Percentiles rank a stretch among this genome's conserved stretches.
These are phyloP conservation scores for Sphaerostilbella broomeana DNA, from an alignment of 2,329 filamentous ascomycete species.

Conservation along the genomic window DNA sequence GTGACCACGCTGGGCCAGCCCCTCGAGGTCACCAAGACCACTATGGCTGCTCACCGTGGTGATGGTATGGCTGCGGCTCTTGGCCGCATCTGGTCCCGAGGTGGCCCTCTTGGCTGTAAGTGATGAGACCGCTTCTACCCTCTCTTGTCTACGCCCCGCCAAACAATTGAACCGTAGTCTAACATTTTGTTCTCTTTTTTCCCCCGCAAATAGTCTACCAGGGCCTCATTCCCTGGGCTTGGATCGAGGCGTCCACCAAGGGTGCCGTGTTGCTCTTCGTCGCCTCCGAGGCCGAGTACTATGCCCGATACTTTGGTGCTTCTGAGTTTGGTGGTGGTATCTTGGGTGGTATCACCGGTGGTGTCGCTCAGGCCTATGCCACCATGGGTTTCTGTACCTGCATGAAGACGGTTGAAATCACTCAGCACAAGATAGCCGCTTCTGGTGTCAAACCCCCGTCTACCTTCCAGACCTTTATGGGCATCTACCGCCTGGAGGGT, in stretches of 20 bases:
- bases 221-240: slow-evolving; percentile 98
- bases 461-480: slow-evolving; percentile 93
- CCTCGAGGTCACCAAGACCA: slow-evolving; percentile 98
- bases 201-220: slow-evolving; percentile 75
- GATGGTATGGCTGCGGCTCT: slow-evolving; percentile 81
- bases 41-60: slow-evolving; percentile 93
- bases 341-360: slow-evolving; percentile 82
- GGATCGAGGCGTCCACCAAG: slow-evolving; percentile 99
- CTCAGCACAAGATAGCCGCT: slow-evolving; percentile 89
- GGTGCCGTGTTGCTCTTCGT: slow-evolving; percentile 98
- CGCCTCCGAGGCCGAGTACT: slow-evolving; percentile 95
- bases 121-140: slow-evolving; percentile 20
- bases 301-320: slow-evolving; percentile 76
- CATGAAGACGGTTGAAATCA: slow-evolving; percentile 99
- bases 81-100: slow-evolving; percentile 83
- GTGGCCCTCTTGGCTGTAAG: slow-evolving; percentile 91
- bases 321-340: slow-evolving; percentile 86
- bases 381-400: slow-evolving; percentile 99
- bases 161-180: too few species aligned
- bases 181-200: slow-evolving; percentile 2
- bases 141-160: too few species aligned
- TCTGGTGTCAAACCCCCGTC: slow-evolving; percentile 76
- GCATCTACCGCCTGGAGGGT: slow-evolving; percentile 91
- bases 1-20: slow-evolving; percentile 65
- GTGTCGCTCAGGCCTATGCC: slow-evolving; percentile 95